phyloP scores from a whole-genome alignment of 1,284 basidiomycete species.

The Ustilago lituana region DNA sequence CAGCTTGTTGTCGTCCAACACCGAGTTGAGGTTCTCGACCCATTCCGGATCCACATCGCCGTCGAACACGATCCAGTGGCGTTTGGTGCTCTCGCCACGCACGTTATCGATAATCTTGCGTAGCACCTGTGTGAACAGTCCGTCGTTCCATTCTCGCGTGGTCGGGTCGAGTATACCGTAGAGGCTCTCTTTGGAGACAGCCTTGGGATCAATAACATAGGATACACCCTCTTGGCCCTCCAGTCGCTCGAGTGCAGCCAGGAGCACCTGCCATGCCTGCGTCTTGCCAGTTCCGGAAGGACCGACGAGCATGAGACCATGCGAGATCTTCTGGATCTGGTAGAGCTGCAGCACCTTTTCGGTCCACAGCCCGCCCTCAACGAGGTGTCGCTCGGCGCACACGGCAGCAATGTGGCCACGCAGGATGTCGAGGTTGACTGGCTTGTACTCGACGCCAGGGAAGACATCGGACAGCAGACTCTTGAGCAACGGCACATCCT shows the following conservation, averaged over 20 bases:
- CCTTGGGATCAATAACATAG: slow-evolving; percentile 99
- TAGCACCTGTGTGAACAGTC: slow-evolving; percentile 95
- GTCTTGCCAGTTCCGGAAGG: slow-evolving; percentile 97
- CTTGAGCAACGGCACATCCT: slow-evolving; percentile 92
- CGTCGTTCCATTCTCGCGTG: slow-evolving; percentile 99
- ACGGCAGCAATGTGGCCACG: slow-evolving; percentile 85
- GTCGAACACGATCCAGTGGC: slow-evolving; percentile 99
- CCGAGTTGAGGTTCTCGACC: slow-evolving; percentile 97
- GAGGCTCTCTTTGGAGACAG: slow-evolving; percentile 96
- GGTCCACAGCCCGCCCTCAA: slow-evolving; percentile 88
- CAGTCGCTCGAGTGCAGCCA: slow-evolving; percentile 87
- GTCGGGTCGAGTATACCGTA: slow-evolving; percentile 97
- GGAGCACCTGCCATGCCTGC: slow-evolving; percentile 93
- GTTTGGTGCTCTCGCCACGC: slow-evolving; percentile 92
- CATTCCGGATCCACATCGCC: slow-evolving; percentile 99
- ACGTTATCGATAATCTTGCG: slow-evolving; percentile 99
- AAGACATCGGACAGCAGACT: slow-evolving; percentile 96
- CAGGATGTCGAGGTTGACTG: slow-evolving; percentile 86
- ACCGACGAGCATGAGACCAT: slow-evolving; percentile 99
- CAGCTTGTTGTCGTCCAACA: slow-evolving; percentile 98
- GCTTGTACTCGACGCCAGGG: slow-evolving; percentile 90
- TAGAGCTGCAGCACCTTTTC: slow-evolving; percentile 97
- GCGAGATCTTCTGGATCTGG: slow-evolving; percentile 99
- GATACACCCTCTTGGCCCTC: slow-evolving; percentile 91
- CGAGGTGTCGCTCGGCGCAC: slow-evolving; percentile 84